Evolutionary conservation across 225 moss, liverwort and hornwort species (phyloP).

Genomic region (Pseudisothecium myosuroides): DNA sequence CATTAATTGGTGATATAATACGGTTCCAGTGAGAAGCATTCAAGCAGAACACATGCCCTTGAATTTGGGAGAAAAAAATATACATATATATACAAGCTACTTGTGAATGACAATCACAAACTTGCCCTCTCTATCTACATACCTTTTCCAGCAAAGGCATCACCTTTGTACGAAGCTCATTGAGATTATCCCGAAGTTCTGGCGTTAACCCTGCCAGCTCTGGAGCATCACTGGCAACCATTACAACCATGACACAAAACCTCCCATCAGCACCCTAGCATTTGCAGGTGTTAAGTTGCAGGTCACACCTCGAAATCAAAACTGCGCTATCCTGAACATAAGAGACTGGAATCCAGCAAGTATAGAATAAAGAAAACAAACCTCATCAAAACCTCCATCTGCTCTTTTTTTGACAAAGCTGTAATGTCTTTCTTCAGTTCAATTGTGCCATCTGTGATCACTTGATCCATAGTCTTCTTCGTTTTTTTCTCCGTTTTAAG

Average conservation of each 20-base stretch:
- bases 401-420: slow-evolving; percentile 68
- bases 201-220: slow-evolving; percentile 70
- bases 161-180: slow-evolving; percentile 65
- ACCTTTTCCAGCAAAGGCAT: slow-evolving; percentile 81
- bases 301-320: background rate
- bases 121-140: background rate
- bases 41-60: background rate
- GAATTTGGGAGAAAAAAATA: background rate
- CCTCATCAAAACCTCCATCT: slow-evolving; percentile 89
- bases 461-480: slow-evolving; percentile 3
- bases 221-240: slow-evolving; percentile 72
- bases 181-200: slow-evolving; percentile 65
- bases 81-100: background rate
- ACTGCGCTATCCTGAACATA: background rate
- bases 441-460: slow-evolving; percentile 14
- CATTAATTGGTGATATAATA: background rate
- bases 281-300: background rate
- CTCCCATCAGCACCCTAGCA: background rate
- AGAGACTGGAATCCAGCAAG: background rate
- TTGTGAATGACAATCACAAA: background rate
- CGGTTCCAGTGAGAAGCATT: background rate
- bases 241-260: background rate
- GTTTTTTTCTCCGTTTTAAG: background rate
- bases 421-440: slow-evolving; percentile 66
- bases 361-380: background rate